Evolutionary conservation across 371 early-diverging fungal species (phyloP).

Genomic region (Hamiltosporidium tvaerminnensis): DNA sequence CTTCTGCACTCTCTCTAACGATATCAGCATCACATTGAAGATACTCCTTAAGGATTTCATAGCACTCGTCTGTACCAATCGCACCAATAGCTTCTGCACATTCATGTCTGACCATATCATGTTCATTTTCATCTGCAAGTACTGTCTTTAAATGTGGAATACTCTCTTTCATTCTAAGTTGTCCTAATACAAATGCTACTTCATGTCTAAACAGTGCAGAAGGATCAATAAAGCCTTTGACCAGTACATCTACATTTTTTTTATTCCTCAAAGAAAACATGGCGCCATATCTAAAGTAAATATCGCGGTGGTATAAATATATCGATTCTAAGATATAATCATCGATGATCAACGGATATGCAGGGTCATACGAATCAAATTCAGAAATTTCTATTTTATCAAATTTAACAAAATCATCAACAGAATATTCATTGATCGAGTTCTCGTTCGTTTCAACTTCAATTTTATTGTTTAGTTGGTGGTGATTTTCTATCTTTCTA

Average conservation of each 20-base stretch:
- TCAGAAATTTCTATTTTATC: slow-evolving; percentile 15
- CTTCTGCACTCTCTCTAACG: slow-evolving; percentile 78
- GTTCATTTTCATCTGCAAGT: slow-evolving; percentile 60
- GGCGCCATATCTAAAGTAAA: slow-evolving; percentile 64
- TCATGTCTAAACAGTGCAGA: slow-evolving; percentile 88
- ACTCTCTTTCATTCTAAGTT: slow-evolving; percentile 74
- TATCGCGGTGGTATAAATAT: background rate
- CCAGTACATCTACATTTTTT: slow-evolving; percentile 69
- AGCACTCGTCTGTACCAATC: slow-evolving; percentile 73
- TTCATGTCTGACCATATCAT: slow-evolving; percentile 92
- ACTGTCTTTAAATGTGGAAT: slow-evolving; percentile 67
- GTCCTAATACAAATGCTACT: slow-evolving; percentile 88
- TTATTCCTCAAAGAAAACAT: slow-evolving; percentile 89
- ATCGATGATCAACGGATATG: slow-evolving; percentile 18
- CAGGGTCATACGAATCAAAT: slow-evolving; percentile 47
- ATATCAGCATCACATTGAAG: slow-evolving; percentile 64
- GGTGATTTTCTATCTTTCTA: slow-evolving; percentile 4
- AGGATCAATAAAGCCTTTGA: slow-evolving; percentile 60
- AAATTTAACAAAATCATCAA: too few species aligned
- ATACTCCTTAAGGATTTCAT: slow-evolving; percentile 60
- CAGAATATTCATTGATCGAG: too few species aligned
- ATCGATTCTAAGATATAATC: background rate
- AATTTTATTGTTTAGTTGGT: background rate
- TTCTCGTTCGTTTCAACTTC: background rate
- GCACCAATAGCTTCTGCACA: slow-evolving; percentile 97